phyloP scores from a whole-genome alignment of 139 green algal genomes.

The Picocystis salinarum region DNA sequence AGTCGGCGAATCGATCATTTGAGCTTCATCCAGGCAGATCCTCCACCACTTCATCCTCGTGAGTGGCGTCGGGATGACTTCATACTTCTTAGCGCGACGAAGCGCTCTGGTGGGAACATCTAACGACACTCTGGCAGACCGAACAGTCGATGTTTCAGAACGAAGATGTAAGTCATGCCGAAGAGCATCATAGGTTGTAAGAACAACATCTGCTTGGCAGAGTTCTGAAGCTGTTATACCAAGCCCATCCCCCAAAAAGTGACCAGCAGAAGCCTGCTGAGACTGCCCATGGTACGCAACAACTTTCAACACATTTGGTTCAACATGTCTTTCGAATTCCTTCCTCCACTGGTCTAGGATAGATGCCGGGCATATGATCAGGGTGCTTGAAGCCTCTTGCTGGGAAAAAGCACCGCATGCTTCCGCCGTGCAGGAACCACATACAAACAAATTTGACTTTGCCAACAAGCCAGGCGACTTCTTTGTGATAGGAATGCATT shows the following conservation, averaged over 20 bases:
- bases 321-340: constrained; percentile 26
- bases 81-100: constrained; percentile 3
- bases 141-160: constrained; percentile 3
- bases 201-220: constrained; percentile 62
- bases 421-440: too few relatives aligned
- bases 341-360: constrained; percentile 72
- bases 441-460: too few relatives aligned
- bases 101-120: background rate
- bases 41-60: constrained; percentile 73
- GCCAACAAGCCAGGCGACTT: too few relatives aligned
- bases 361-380: constrained; percentile 68
- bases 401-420: too few relatives aligned
- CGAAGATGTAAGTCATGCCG: constrained; percentile 41
- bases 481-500: too few relatives aligned
- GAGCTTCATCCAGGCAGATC: constrained; percentile 77
- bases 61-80: constrained; percentile 62
- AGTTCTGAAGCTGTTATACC: constrained; percentile 42
- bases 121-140: constrained; percentile 4
- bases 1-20: constrained; percentile 63
- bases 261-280: constrained; percentile 2
- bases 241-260: background rate
- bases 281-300: constrained; percentile 43
- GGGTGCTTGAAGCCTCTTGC: too few relatives aligned
- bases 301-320: constrained; percentile 28
- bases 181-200: constrained; percentile 82